Base-by-base conservation (phyloP, 108 stramenopile genomes). In the Mayamaea pseudoterrestris region DNA sequence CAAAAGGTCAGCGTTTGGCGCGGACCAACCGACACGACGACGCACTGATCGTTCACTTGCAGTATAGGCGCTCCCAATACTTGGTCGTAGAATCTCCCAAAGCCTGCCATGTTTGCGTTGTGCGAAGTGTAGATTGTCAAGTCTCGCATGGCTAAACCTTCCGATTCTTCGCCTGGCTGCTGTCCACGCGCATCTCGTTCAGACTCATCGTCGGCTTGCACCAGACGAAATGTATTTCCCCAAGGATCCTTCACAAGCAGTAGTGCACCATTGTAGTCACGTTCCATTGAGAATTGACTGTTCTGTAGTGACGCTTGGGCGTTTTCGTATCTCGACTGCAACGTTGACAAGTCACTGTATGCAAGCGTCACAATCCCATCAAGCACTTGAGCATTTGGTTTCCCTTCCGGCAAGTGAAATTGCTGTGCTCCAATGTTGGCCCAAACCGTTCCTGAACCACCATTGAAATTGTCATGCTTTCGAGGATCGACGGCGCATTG, bases 1-100 rank as follows among this genome's bases (percentile, higher is more conserved):
- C 61, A 59, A 60, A 83, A 83, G 31, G 68, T 74, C 27, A 83
- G 57, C 24, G 78, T 78, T 45, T 79, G 77, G 29, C 53, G 27
- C 18, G 78, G 75, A 2, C 82, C 78, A 61, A 83, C 63, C 2
- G 60, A 55, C 27, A 72, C 57, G 25, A 16, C 46, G 59, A 11
- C 21, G 25, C 1, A 50, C 20, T 30, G 41, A 18, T 17, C 48
- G 22, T 32, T 49, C 47, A 18, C 36, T 35, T 61, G 44, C 5
- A 77, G 28, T 12, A 64, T 50, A 18, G 35, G 25, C 36, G 68
- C 65, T 29, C 73, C 71, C 20, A 74, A 51, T 0, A 75, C 47
- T 14, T 48, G 26, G 30, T 69, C 41, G 44, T 83, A 83, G 57
- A 79, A 83, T 37, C 82, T 55, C 21, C 42, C 57, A 27, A 79